Conservation (phyloP, 179 eudicot species). For the Silene coronaria region DNA sequence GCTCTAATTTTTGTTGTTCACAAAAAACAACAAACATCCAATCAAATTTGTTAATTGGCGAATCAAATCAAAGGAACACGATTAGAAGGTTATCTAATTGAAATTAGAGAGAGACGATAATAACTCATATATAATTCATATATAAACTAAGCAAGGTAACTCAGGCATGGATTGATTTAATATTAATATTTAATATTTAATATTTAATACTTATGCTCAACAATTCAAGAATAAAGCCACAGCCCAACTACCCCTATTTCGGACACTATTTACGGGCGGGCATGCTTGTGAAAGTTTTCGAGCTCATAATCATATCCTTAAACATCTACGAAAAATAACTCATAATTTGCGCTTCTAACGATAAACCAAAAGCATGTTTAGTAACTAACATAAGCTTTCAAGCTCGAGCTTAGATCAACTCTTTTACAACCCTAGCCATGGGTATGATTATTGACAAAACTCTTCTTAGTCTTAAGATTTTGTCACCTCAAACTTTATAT, state of each 20-base stretch:
- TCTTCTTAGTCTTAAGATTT: too few relatives aligned
- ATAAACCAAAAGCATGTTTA: too few relatives aligned
- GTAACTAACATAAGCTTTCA: too few relatives aligned
- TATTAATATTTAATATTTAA: too few relatives aligned
- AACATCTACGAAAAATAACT: too few relatives aligned
- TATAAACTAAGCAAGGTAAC: conserved; percentile 6
- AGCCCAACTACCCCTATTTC: conserved; percentile 24
- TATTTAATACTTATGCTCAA: conserved; percentile 9
- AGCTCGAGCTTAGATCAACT: too few relatives aligned
- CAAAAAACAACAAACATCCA: not conserved
- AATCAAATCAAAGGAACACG: not conserved
- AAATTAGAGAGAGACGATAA: conserved; percentile 2
- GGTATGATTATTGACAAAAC: too few relatives aligned
- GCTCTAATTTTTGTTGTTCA: not conserved
- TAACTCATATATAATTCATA: not conserved
- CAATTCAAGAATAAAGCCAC: conserved; percentile 33
- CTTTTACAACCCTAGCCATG: too few relatives aligned
- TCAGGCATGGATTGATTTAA: not conserved
- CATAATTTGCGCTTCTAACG: too few relatives aligned
- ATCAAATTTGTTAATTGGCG: conserved; percentile 11
- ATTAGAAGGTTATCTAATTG: conserved; percentile 7
- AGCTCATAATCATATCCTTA: too few relatives aligned
- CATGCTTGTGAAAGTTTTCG: too few relatives aligned
- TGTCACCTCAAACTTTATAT: too few relatives aligned
- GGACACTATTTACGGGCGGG: not conserved